phyloP scores from a whole-genome alignment of 192 early-diverging fungal species.

The Obelidium mucronatum region DNA sequence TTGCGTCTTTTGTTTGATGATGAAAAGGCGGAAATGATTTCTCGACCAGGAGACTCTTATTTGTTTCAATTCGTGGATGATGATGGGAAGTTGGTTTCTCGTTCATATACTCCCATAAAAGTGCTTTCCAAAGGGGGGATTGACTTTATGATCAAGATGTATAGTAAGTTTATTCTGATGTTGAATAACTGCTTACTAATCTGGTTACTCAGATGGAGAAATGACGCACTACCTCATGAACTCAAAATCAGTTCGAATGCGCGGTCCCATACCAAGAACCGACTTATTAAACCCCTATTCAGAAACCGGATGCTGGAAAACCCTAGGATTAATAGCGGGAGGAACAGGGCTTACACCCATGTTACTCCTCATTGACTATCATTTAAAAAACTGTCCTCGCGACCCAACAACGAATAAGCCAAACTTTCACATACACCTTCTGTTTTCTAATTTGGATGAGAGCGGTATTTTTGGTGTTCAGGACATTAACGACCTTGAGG shows the following conservation, averaged over 20 bases:
- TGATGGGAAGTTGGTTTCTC: background rate
- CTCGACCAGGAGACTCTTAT: conserved; percentile 40
- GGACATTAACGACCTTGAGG: conserved; percentile 29
- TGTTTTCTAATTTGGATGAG: conserved; percentile 33
- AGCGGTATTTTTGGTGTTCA: conserved; percentile 33
- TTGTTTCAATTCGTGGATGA: conserved; percentile 37
- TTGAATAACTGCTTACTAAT: too few species aligned
- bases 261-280: conserved; percentile 35
- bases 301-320: conserved; percentile 43
- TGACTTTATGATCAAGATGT: conserved; percentile 39
- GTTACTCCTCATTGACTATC: conserved; percentile 47
- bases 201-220: too few species aligned
- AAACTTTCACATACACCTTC: conserved; percentile 24
- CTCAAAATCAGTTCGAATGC: conserved; percentile 35
- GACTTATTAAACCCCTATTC: conserved; percentile 30
- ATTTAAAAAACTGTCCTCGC: conserved; percentile 32
- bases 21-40: conserved; percentile 15
- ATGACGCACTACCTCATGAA: conserved; percentile 43
- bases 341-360: conserved; percentile 49
- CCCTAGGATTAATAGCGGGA: conserved; percentile 45
- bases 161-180: too few species aligned
- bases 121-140: conserved; percentile 7
- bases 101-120: conserved; percentile 21
- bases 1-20: conserved; percentile 25
- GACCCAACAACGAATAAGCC: conserved; percentile 37